These are phyloP conservation scores for Pichia sp. DNA, from an alignment of 1,139 yeast species.

Conservation along the genomic window DNA sequence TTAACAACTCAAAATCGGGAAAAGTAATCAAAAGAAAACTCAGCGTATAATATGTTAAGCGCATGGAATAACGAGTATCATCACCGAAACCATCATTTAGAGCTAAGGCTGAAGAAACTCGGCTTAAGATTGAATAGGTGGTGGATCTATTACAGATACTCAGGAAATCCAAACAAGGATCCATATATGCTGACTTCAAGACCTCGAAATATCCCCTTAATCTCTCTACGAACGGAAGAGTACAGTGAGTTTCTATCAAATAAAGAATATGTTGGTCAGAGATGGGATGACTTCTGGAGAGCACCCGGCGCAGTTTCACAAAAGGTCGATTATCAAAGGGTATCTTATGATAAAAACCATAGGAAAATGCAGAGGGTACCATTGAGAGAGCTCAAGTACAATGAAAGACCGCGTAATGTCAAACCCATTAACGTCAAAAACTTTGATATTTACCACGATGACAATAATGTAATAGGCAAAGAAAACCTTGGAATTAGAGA, in stretches of 20 bases:
- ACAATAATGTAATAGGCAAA: background rate
- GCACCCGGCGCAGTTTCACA: background rate
- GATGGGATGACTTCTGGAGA: constrained; percentile 8
- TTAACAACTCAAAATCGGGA: background rate
- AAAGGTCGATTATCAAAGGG: background rate
- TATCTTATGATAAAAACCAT: background rate
- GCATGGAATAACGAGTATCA: constrained; percentile 7
- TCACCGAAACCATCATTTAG: constrained; percentile 1
- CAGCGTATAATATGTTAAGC: constrained; percentile 2
- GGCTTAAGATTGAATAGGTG: constrained; percentile 39
- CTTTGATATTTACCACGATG: background rate
- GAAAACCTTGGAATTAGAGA: background rate
- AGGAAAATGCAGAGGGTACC: background rate
- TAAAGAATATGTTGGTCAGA: constrained; percentile 1
- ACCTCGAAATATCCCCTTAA: constrained; percentile 37
- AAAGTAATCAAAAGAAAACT: background rate
- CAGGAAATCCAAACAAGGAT: constrained; percentile 30
- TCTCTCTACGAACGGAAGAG: constrained; percentile 33
- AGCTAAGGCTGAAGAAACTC: constrained; percentile 27
- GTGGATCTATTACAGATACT: constrained; percentile 37
- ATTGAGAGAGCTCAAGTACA: background rate
- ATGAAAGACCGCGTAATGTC: background rate
- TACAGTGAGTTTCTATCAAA: constrained; percentile 15
- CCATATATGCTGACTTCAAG: constrained; percentile 41
- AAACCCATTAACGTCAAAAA: background rate